Percentiles rank a stretch among this genome's conserved stretches.
Conservation (phyloP, 192 early-diverging fungal genomes). For the Martensiomyces pterosporus region DNA sequence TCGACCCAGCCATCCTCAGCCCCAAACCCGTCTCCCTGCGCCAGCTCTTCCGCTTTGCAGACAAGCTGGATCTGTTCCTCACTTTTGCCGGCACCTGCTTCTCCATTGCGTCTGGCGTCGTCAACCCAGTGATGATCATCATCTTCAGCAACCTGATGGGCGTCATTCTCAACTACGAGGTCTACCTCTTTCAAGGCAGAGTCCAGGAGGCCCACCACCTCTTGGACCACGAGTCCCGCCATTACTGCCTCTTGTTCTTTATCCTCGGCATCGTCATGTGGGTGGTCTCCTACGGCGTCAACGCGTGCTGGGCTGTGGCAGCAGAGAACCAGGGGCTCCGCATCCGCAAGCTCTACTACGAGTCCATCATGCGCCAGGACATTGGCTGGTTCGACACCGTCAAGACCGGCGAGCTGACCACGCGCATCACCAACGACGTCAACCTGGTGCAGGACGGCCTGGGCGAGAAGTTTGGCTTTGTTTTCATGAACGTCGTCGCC, state of each 20-base stretch:
- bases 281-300: slow-evolving; percentile 33
- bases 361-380: slow-evolving; percentile 82
- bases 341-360: slow-evolving; percentile 74
- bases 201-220: slow-evolving; percentile 1
- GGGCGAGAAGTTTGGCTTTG: slow-evolving; percentile 74
- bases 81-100: slow-evolving; percentile 35
- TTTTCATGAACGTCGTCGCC: slow-evolving; percentile 57
- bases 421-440: slow-evolving; percentile 81
- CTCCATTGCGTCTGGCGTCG: slow-evolving; percentile 19
- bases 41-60: slow-evolving; percentile 64
- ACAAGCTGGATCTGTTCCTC: slow-evolving; percentile 48
- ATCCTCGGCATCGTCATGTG: slow-evolving; percentile 39
- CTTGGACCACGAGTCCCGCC: background rate
- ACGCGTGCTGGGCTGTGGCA: slow-evolving; percentile 39
- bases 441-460: slow-evolving; percentile 84
- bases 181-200: background rate
- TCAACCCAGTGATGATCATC: slow-evolving; percentile 38
- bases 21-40: slow-evolving; percentile 36
- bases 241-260: slow-evolving; percentile 1
- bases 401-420: slow-evolving; percentile 74
- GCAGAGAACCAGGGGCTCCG: slow-evolving; percentile 67
- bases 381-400: slow-evolving; percentile 83
- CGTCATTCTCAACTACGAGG: slow-evolving; percentile 14
- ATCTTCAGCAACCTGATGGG: slow-evolving; percentile 28
- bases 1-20: background rate